These are phyloP conservation scores for Trametopsis cervina DNA, from an alignment of 768 basidiomycete species.

Conservation along the genomic window DNA sequence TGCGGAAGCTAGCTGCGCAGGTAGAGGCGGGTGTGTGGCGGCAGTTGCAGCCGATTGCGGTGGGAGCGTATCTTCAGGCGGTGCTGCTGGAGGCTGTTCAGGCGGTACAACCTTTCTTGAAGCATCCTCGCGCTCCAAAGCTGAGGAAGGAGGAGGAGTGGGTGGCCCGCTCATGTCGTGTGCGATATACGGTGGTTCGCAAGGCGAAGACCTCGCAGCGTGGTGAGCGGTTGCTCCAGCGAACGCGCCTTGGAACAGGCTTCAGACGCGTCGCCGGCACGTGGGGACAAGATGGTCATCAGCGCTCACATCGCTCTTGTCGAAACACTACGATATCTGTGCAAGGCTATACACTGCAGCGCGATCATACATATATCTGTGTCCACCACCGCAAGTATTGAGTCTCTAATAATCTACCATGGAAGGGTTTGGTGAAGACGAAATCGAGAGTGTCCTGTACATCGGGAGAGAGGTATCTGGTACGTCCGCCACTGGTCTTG, in stretches of 20 bases:
- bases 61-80: slow-evolving; percentile 4
- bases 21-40: neutral
- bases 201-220: too few relatives aligned
- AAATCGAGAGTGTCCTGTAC: slow-evolving; percentile 86
- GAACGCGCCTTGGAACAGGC: slow-evolving; percentile 1
- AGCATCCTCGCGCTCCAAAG: slow-evolving; percentile 49
- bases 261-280: slow-evolving; percentile 8
- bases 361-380: too few relatives aligned
- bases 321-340: neutral
- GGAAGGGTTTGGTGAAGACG: slow-evolving; percentile 54
- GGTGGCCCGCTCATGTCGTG: slow-evolving; percentile 51
- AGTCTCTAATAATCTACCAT: slow-evolving; percentile 29
- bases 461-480: slow-evolving; percentile 90
- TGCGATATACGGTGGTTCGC: too few relatives aligned
- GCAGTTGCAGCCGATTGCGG: neutral
- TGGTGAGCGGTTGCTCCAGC: too few relatives aligned
- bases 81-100: slow-evolving; percentile 2
- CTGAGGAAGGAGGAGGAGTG: slow-evolving; percentile 56
- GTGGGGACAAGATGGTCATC: neutral
- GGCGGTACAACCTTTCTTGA: slow-evolving; percentile 19
- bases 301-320: neutral
- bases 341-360: too few relatives aligned
- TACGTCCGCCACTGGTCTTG: slow-evolving; percentile 28
- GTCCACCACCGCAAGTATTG: too few relatives aligned
- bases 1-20: slow-evolving; percentile 1